These are phyloP conservation scores for Paspalum vaginatum DNA, from an alignment of 176 grass and related monocot genomes.

Conservation along the genomic window DNA sequence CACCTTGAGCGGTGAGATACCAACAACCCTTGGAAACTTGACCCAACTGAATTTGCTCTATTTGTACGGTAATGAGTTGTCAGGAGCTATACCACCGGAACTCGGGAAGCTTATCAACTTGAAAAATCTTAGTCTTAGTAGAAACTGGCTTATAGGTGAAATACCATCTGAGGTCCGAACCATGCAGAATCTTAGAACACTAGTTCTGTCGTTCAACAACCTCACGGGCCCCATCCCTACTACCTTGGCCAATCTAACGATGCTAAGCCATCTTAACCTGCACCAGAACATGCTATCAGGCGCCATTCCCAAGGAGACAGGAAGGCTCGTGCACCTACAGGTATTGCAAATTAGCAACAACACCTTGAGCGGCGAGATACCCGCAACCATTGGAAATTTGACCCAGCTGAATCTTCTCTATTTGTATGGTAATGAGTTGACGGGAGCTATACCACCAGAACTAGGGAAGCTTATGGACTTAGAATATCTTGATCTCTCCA, in stretches of 20 bases:
- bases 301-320: constrained; percentile 1
- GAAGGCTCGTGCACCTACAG: neutral
- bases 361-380: too few relatives aligned
- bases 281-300: neutral
- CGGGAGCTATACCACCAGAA: neutral
- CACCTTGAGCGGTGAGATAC: too few relatives aligned
- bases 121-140: neutral
- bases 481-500: neutral
- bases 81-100: neutral
- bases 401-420: neutral
- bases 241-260: neutral
- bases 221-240: constrained; percentile 33
- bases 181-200: neutral
- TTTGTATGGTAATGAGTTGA: neutral
- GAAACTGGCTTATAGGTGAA: neutral
- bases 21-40: constrained; percentile 11
- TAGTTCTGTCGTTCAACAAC: neutral
- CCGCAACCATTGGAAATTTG: neutral
- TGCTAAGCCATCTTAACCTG: neutral
- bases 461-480: constrained; percentile 26
- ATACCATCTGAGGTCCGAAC: neutral
- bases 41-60: neutral
- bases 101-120: constrained; percentile 27
- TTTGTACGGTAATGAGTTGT: neutral
- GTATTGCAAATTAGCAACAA: neutral